Conservation (phyloP, 2,329 filamentous ascomycete genomes). For the Fusarium austroafricanum region DNA sequence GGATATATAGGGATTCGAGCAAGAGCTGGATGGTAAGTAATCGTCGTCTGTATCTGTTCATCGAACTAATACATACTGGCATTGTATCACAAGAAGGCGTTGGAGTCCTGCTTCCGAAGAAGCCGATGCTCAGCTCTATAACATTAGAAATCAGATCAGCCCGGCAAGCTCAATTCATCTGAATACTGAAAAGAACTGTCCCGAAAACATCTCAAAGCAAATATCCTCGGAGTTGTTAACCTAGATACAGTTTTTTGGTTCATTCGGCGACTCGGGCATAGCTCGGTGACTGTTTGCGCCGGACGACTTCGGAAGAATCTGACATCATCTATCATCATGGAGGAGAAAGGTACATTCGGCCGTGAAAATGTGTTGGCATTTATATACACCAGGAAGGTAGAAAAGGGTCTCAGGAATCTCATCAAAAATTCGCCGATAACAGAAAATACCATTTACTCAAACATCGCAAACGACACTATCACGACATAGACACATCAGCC, state of each 20-base stretch:
- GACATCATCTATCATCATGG: slow-evolving; percentile 42
- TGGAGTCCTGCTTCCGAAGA: not conserved
- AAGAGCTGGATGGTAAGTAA: not conserved
- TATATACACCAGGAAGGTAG: slow-evolving; percentile 8
- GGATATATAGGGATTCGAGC: slow-evolving; percentile 21
- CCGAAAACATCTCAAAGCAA: not conserved
- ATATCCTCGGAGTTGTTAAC: slow-evolving; percentile 5
- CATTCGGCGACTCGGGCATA: slow-evolving; percentile 45
- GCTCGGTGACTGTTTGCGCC: slow-evolving; percentile 45
- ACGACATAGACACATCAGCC: slow-evolving; percentile 1
- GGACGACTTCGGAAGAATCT: slow-evolving; percentile 41
- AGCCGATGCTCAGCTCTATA: slow-evolving; percentile 1
- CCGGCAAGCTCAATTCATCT: not conserved
- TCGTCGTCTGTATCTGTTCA: not conserved
- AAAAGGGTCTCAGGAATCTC: not conserved
- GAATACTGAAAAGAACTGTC: not conserved
- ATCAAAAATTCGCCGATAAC: slow-evolving; percentile 2
- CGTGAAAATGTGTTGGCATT: slow-evolving; percentile 3
- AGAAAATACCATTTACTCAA: slow-evolving; percentile 1
- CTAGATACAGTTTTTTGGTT: not conserved
- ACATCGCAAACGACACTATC: not conserved
- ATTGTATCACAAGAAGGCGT: slow-evolving; percentile 3
- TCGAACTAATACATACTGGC: not conserved
- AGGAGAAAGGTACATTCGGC: slow-evolving; percentile 21
- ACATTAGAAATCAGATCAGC: slow-evolving; percentile 9